Evolutionary conservation across 83 land plant genomes (phyloP).

Genomic region (Diphasiastrum complanatum): DNA sequence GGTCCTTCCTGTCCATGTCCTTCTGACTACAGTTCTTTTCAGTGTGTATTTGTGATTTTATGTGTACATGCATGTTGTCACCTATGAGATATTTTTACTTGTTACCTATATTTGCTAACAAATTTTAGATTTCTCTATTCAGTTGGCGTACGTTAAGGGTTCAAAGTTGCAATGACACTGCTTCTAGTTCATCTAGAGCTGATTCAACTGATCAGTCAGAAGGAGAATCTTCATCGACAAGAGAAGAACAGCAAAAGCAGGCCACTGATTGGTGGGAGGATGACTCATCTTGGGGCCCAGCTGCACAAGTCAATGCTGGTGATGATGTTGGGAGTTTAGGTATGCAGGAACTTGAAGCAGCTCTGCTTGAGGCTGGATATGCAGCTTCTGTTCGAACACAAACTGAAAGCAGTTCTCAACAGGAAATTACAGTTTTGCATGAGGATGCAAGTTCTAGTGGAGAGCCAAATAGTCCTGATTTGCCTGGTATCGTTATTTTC

Average conservation of each 20-base stretch:
- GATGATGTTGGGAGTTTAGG: constrained; percentile 43
- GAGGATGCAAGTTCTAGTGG: constrained; percentile 10
- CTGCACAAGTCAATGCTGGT: constrained; percentile 21
- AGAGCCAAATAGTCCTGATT: constrained; percentile 1
- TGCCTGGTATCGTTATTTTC: constrained; percentile 27
- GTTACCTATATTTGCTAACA: too few species aligned
- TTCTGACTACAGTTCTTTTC: too few species aligned
- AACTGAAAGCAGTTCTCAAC: constrained; percentile 15
- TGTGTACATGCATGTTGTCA: too few species aligned
- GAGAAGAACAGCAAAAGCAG: constrained; percentile 13
- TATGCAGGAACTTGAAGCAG: constrained; percentile 53
- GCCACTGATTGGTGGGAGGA: constrained; percentile 43
- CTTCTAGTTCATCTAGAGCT: constrained; percentile 9
- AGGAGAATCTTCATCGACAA: constrained; percentile 17
- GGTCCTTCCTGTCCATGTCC: too few species aligned
- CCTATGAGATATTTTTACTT: too few species aligned
- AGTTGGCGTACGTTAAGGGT: constrained; percentile 79
- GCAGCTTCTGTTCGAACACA: constrained; percentile 33
- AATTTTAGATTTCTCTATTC: constrained; percentile 6
- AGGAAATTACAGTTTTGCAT: constrained; percentile 10
- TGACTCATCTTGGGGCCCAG: constrained; percentile 21
- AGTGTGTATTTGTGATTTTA: too few species aligned
- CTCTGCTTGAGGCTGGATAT: constrained; percentile 51
- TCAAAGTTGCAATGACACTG: constrained; percentile 31
- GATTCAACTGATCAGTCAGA: constrained; percentile 16